Percentiles rank a stretch among this genome's conserved stretches.
These are phyloP conservation scores for Solanum chacoense DNA, from an alignment of 305 asterid species.

Conservation along the genomic window DNA sequence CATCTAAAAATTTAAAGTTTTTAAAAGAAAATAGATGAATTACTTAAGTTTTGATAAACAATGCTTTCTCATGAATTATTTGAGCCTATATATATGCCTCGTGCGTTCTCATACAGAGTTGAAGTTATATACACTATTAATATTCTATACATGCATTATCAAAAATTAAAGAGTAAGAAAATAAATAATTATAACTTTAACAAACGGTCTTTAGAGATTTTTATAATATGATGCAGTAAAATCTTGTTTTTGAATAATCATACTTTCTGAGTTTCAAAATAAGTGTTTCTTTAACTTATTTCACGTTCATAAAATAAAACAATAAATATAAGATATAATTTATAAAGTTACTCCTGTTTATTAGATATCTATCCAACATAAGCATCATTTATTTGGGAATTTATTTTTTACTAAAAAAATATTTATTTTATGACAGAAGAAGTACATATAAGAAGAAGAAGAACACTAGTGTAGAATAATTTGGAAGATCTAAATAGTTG, in stretches of 20 bases:
- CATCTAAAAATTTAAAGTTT: not conserved
- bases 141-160: not conserved
- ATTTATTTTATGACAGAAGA: too few species aligned
- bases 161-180: not conserved
- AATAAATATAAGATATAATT: too few species aligned
- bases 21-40: not conserved
- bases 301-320: accelerated
- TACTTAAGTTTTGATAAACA: not conserved
- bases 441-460: too few species aligned
- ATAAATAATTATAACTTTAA: not conserved
- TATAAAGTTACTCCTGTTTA: too few species aligned
- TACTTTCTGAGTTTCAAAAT: too few species aligned
- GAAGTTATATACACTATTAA: not conserved
- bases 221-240: not conserved
- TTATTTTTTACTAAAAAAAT: not conserved
- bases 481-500: not conserved
- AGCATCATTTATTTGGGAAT: not conserved
- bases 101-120: not conserved
- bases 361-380: too few species aligned
- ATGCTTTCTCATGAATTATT: not conserved
- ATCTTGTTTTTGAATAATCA: not conserved
- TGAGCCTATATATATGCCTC: too few species aligned
- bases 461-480: not conserved
- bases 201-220: too few species aligned
- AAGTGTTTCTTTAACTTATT: too few species aligned